phyloP scores from a whole-genome alignment of 2,329 filamentous ascomycete genomes.

The Hypomyces rosellus region DNA sequence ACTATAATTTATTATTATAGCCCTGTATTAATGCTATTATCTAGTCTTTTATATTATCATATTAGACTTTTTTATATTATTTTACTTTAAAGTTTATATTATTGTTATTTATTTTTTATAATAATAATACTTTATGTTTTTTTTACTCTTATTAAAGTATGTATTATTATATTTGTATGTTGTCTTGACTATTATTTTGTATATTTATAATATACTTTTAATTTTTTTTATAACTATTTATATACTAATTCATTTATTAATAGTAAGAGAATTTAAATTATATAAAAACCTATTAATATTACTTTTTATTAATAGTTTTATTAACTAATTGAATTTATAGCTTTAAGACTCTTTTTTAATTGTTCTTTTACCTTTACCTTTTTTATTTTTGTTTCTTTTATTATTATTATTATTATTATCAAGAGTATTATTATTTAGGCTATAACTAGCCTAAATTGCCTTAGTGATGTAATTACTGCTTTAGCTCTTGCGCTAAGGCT shows the following conservation, averaged over 20 bases:
- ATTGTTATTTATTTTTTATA: too few species aligned
- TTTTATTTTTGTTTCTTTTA: too few species aligned
- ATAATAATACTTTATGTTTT: too few species aligned
- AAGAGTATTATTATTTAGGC: too few species aligned
- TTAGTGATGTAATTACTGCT: background rate
- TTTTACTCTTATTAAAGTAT: too few species aligned
- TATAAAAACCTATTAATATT: background rate
- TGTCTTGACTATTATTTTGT: too few species aligned
- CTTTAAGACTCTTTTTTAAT: too few species aligned
- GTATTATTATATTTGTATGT: too few species aligned
- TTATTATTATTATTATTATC: too few species aligned
- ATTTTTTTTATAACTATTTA: background rate
- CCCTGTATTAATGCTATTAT: background rate
- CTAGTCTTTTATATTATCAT: background rate
- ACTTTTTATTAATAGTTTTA: background rate
- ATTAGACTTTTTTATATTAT: background rate
- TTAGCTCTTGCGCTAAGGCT: background rate
- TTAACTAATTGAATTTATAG: too few species aligned
- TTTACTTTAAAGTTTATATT: background rate
- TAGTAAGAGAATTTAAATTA: background rate
- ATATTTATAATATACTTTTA: too few species aligned
- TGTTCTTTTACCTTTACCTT: too few species aligned
- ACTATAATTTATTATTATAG: background rate
- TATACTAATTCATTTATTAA: background rate
- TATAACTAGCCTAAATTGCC: background rate